A percentile compares a stretch with the other conserved stretches of the same genome.
These are phyloP conservation scores for Talaromyces marneffei DNA, from an alignment of 2,329 filamentous ascomycete species.

Conservation along the genomic window DNA sequence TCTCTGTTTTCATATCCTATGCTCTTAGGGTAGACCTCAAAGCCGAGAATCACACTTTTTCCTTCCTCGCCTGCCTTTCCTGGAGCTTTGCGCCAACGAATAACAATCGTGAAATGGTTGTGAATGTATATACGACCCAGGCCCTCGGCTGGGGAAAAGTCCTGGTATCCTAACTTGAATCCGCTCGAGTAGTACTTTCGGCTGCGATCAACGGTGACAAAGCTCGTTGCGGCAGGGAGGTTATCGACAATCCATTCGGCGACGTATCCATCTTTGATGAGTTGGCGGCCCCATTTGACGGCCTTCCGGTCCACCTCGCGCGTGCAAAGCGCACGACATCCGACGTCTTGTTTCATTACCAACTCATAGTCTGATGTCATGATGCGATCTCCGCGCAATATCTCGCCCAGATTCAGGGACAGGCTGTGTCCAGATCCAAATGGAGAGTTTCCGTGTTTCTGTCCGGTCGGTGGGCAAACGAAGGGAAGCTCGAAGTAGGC, in stretches of 20 bases:
- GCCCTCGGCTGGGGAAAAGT: slow-evolving; percentile 55
- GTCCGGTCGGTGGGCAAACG: slow-evolving; percentile 71
- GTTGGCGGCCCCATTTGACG: slow-evolving; percentile 61
- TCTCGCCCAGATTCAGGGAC: slow-evolving; percentile 77
- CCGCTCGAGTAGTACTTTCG: slow-evolving; percentile 84
- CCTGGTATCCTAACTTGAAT: slow-evolving; percentile 79
- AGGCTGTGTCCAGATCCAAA: slow-evolving; percentile 71
- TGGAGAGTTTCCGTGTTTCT: slow-evolving; percentile 58
- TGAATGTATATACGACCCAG: slow-evolving; percentile 68
- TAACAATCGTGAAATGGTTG: slow-evolving; percentile 81
- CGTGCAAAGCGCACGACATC: slow-evolving; percentile 68
- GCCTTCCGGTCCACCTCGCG: slow-evolving; percentile 59
- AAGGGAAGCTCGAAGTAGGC: slow-evolving; percentile 85
- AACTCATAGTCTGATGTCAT: slow-evolving; percentile 78
- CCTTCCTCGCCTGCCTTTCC: slow-evolving; percentile 63
- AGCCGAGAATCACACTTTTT: slow-evolving; percentile 76
- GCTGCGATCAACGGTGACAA: slow-evolving; percentile 77
- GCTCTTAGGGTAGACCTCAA: slow-evolving; percentile 86
- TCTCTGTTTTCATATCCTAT: slow-evolving; percentile 59
- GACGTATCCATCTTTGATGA: slow-evolving; percentile 76
- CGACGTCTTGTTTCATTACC: slow-evolving; percentile 66
- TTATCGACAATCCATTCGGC: slow-evolving; percentile 93
- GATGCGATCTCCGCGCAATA: slow-evolving; percentile 81
- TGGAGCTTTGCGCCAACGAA: slow-evolving; percentile 68
- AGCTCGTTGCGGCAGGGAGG: slow-evolving; percentile 79